phyloP scores from a whole-genome alignment of 1,139 yeast genomes.

The Geotrichum histeridarum region DNA sequence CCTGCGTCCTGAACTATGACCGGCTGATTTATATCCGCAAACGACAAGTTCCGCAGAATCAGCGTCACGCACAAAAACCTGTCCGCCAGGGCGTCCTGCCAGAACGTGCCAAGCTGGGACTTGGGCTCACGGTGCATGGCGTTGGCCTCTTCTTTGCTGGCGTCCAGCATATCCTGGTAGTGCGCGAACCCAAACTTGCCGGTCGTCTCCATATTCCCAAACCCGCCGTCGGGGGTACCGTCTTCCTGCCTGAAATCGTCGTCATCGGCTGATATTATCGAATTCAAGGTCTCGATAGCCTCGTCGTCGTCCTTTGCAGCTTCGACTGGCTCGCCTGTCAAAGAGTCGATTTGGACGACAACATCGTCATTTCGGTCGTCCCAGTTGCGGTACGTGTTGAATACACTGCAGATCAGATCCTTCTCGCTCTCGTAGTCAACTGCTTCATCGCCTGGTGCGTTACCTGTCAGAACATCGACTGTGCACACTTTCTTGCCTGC shows the following conservation, averaged over 20 bases:
- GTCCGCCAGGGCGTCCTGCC: slow-evolving; percentile 53
- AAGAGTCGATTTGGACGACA: slow-evolving; percentile 56
- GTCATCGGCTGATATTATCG: slow-evolving; percentile 23
- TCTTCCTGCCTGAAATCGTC: slow-evolving; percentile 9
- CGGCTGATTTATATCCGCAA: slow-evolving; percentile 50
- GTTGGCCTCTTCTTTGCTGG: slow-evolving; percentile 59
- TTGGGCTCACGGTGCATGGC: slow-evolving; percentile 51
- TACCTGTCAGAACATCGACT: background rate
- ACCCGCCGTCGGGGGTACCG: background rate
- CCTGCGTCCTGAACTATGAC: slow-evolving; percentile 34
- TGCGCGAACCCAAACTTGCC: slow-evolving; percentile 26
- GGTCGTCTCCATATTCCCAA: background rate
- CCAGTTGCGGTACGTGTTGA: slow-evolving; percentile 44
- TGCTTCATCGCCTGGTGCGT: slow-evolving; percentile 14
- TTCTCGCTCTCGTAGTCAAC: background rate
- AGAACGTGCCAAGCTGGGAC: slow-evolving; percentile 51
- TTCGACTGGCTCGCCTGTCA: slow-evolving; percentile 48
- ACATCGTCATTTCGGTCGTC: slow-evolving; percentile 28
- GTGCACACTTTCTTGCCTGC: slow-evolving; percentile 3
- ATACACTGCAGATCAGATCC: slow-evolving; percentile 49
- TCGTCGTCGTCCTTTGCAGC: slow-evolving; percentile 31
- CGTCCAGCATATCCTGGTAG: slow-evolving; percentile 48
- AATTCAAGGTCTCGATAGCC: slow-evolving; percentile 12
- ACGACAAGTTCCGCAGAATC: slow-evolving; percentile 77
- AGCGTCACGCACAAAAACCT: slow-evolving; percentile 75